phyloP scores from a whole-genome alignment of 1,139 yeast species.

The Taphrina pruni region DNA sequence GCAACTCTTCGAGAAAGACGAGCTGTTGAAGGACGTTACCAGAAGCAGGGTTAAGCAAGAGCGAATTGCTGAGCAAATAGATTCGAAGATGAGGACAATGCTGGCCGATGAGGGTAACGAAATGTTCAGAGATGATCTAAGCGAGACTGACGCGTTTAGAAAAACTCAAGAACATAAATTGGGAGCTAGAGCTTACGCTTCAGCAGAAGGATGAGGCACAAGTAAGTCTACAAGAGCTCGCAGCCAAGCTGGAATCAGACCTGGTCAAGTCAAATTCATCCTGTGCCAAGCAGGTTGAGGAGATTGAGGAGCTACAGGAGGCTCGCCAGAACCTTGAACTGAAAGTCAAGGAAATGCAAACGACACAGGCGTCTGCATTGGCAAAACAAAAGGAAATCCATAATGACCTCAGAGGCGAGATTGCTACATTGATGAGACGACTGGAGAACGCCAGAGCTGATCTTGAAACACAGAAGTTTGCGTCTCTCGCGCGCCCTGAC shows the following conservation, averaged over 20 bases:
- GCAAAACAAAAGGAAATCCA: slow-evolving; percentile 19
- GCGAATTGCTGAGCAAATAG: slow-evolving; percentile 53
- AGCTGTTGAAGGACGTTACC: slow-evolving; percentile 55
- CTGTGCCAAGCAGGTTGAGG: slow-evolving; percentile 18
- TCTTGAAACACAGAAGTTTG: slow-evolving; percentile 24
- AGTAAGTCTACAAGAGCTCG: slow-evolving; percentile 44
- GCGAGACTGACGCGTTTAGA: slow-evolving; percentile 49
- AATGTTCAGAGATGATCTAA: not conserved
- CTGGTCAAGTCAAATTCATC: slow-evolving; percentile 2
- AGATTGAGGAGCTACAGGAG: slow-evolving; percentile 12
- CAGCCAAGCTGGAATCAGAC: slow-evolving; percentile 6
- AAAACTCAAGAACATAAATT: slow-evolving; percentile 68
- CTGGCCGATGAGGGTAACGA: slow-evolving; percentile 53
- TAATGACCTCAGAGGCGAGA: slow-evolving; percentile 21
- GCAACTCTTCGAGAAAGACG: slow-evolving; percentile 55
- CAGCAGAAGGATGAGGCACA: slow-evolving; percentile 57
- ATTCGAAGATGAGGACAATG: slow-evolving; percentile 51
- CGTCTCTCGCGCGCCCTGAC: slow-evolving; percentile 1
- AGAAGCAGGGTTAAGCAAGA: slow-evolving; percentile 57
- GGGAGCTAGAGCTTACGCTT: slow-evolving; percentile 74
- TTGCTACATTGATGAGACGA: slow-evolving; percentile 7
- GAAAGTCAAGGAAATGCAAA: slow-evolving; percentile 5
- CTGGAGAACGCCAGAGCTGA: slow-evolving; percentile 24
- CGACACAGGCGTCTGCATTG: slow-evolving; percentile 10
- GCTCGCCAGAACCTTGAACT: slow-evolving; percentile 1